A percentile compares a stretch with the other conserved stretches of the same genome.
Conservation (phyloP, 129 eudicot species). For the Dittrichia graveolens region DNA sequence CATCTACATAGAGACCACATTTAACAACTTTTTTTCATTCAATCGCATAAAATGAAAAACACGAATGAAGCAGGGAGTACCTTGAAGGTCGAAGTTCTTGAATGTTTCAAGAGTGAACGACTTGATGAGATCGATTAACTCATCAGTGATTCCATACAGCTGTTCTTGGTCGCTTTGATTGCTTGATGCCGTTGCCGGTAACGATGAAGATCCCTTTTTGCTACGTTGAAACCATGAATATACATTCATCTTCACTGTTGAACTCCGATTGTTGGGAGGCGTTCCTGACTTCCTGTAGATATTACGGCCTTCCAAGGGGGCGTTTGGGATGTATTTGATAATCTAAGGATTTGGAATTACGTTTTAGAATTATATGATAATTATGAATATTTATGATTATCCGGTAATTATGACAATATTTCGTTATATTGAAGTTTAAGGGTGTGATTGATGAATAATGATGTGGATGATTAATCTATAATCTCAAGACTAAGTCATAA, state of each 20-base stretch:
- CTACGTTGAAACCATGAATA: slow-evolving; percentile 75
- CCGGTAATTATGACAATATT: no score
- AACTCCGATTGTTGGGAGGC: neutral
- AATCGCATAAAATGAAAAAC: neutral
- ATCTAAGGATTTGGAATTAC: no score
- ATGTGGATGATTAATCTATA: no score
- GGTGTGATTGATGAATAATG: no score
- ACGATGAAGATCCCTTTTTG: slow-evolving; percentile 37
- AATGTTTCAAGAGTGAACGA: slow-evolving; percentile 80
- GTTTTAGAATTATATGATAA: no score
- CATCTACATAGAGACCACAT: slow-evolving; percentile 38
- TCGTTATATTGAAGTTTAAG: no score
- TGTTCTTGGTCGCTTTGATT: slow-evolving; percentile 39
- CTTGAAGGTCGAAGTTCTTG: slow-evolving; percentile 65
- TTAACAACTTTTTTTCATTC: neutral
- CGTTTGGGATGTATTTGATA: no score
- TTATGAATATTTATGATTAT: no score
- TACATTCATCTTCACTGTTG: slow-evolving; percentile 43
- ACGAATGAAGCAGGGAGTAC: slow-evolving; percentile 26
- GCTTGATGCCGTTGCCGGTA: slow-evolving; percentile 17
- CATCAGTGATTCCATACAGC: slow-evolving; percentile 68
- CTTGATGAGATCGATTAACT: slow-evolving; percentile 57
- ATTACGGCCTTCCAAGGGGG: no score
- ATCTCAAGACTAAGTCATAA: no score
- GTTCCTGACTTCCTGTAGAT: neutral